These are phyloP conservation scores for Stenocarpella maydis DNA, from an alignment of 2,329 filamentous ascomycete genomes.

Conservation along the genomic window DNA sequence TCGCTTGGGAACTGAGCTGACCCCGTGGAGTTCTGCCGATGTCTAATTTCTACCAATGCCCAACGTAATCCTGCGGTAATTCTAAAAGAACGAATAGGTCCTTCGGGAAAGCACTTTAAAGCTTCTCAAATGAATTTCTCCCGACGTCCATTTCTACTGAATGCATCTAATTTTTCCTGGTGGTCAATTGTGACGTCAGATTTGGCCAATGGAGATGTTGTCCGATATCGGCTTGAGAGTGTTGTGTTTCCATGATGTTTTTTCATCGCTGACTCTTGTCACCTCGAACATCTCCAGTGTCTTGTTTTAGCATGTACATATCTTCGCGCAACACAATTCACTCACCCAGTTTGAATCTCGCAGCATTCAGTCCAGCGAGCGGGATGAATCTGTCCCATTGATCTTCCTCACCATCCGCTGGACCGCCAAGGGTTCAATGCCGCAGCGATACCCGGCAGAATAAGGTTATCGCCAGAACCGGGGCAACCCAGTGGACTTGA, in stretches of 20 bases:
- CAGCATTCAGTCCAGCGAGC: background rate
- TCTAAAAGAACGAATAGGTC: too few species aligned
- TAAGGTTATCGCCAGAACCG: background rate
- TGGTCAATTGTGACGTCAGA: constrained; percentile 33
- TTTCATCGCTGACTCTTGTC: background rate
- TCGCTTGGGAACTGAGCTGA: background rate
- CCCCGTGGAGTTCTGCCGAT: constrained; percentile 7
- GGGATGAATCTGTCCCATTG: background rate
- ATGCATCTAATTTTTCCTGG: too few species aligned
- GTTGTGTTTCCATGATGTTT: background rate
- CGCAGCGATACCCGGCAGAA: background rate
- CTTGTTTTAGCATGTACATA: background rate
- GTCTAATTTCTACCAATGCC: too few species aligned
- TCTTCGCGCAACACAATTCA: too few species aligned
- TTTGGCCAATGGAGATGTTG: background rate
- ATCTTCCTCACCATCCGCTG: background rate
- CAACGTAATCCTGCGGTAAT: too few species aligned
- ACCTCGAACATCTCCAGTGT: background rate
- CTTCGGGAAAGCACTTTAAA: too few species aligned
- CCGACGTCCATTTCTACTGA: too few species aligned
- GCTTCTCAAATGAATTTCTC: too few species aligned
- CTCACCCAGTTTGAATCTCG: background rate
- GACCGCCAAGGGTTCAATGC: background rate
- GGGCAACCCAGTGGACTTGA: background rate
- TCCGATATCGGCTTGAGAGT: constrained; percentile 31